Conservation (phyloP, 2,329 filamentous ascomycete genomes). For the Cladosporium sp. region DNA sequence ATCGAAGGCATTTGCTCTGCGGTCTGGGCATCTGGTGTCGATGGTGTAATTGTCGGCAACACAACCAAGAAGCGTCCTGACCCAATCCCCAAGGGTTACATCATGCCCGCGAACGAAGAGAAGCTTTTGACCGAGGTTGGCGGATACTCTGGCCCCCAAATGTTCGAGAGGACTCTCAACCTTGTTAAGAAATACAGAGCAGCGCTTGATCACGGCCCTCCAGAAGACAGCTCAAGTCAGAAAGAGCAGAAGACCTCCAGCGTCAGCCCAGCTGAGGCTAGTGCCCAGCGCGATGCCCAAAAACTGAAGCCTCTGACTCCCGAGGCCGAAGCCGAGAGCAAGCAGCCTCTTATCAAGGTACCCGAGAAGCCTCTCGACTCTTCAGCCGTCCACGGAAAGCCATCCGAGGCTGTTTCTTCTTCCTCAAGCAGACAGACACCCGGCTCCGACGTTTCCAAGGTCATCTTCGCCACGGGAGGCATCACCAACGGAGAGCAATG, state of each 20-base stretch:
- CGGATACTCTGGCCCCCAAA: conserved; percentile 84
- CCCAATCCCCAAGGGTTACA: conserved; percentile 63
- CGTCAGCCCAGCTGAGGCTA: conserved; percentile 19
- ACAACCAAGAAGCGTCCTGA: conserved; percentile 81
- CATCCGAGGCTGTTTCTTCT: conserved; percentile 16
- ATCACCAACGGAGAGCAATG: conserved; percentile 88
- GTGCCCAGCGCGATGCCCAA: conserved; percentile 27
- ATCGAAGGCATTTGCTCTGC: conserved; percentile 85
- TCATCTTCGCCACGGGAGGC: conserved; percentile 90
- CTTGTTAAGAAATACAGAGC: conserved; percentile 75
- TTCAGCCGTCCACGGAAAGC: conserved; percentile 18
- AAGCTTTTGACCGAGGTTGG: conserved; percentile 69
- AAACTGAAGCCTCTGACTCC: conserved; percentile 29
- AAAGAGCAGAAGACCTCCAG: conserved; percentile 11
- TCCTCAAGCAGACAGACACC: conserved; percentile 19
- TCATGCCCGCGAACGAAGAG: conserved; percentile 63
- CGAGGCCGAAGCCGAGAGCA: conserved; percentile 25
- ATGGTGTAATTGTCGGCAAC: conserved; percentile 95
- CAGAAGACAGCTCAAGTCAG: conserved; percentile 13
- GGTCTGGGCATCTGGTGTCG: conserved; percentile 77
- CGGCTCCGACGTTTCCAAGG: conserved; percentile 53
- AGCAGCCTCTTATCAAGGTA: conserved; percentile 30
- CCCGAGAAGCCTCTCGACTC: conserved; percentile 20
- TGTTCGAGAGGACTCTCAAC: conserved; percentile 75
- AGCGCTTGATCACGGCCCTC: conserved; percentile 43